Conservation (phyloP, 2,329 filamentous ascomycete genomes). For the Metarhizium sp. region DNA sequence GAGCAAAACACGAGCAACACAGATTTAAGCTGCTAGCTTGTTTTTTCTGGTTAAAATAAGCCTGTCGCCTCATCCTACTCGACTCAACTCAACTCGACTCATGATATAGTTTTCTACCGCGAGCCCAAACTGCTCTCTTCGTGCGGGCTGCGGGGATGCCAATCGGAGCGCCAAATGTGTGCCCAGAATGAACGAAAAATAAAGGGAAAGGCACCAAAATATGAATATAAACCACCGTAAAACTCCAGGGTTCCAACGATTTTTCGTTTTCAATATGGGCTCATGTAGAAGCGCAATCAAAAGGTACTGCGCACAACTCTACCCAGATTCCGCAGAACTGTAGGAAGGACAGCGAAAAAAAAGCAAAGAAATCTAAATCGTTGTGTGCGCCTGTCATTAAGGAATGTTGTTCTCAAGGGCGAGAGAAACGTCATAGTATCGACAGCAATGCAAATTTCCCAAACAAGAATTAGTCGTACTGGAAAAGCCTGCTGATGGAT, state of each 20-base stretch:
- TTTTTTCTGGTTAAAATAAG: background rate
- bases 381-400: background rate
- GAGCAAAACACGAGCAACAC: background rate
- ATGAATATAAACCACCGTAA: background rate
- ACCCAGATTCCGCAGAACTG: background rate
- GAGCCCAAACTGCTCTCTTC: background rate
- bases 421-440: background rate
- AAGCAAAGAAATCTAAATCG: background rate
- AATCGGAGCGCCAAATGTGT: background rate
- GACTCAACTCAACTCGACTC: background rate
- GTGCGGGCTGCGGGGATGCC: background rate
- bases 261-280: background rate
- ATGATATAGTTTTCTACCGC: background rate
- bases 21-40: background rate
- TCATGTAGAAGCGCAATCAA: background rate
- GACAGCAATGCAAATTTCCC: background rate
- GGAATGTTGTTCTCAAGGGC: too few species aligned
- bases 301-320: background rate
- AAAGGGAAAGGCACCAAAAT: background rate
- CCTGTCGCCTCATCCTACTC: background rate
- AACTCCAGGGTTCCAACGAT: background rate
- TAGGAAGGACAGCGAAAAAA: background rate
- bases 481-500: constrained; percentile 89
- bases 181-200: background rate
- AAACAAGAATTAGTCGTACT: constrained; percentile 17